These are phyloP conservation scores for Monilinia fructigena DNA, from an alignment of 2,329 filamentous ascomycete species.

Conservation along the genomic window DNA sequence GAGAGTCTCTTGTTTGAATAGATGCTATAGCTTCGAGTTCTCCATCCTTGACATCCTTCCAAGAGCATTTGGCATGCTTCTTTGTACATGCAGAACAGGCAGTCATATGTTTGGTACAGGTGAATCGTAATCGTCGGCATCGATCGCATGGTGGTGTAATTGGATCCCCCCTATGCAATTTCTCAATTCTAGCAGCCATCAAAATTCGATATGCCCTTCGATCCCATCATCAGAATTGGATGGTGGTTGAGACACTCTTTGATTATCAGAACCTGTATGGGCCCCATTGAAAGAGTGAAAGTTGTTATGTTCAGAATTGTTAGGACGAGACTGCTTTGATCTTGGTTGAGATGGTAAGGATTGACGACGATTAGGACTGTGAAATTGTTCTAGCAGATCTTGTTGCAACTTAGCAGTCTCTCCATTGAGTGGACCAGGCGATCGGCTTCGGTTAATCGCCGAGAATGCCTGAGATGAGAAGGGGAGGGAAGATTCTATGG, in stretches of 20 bases:
- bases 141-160: slow-evolving; percentile 83
- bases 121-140: slow-evolving; percentile 74
- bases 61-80: slow-evolving; percentile 85
- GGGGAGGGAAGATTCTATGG: slow-evolving; percentile 22
- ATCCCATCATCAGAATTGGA: slow-evolving; percentile 33
- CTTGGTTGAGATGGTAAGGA: slow-evolving; percentile 29
- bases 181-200: slow-evolving; percentile 74
- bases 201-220: slow-evolving; percentile 52
- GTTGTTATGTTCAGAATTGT: slow-evolving; percentile 20
- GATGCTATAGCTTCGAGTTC: slow-evolving; percentile 47
- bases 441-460: slow-evolving; percentile 44
- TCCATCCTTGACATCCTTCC: slow-evolving; percentile 75
- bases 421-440: slow-evolving; percentile 31
- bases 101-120: slow-evolving; percentile 82
- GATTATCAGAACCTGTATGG: slow-evolving; percentile 32
- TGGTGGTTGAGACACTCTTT: slow-evolving; percentile 32
- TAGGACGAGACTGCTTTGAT: slow-evolving; percentile 27
- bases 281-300: slow-evolving; percentile 27
- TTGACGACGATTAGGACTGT: slow-evolving; percentile 33
- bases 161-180: slow-evolving; percentile 67
- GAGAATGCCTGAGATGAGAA: slow-evolving; percentile 35
- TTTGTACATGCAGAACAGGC: slow-evolving; percentile 86
- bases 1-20: slow-evolving; percentile 8
- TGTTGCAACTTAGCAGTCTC: slow-evolving; percentile 46
- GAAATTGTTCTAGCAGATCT: slow-evolving; percentile 57